Evolutionary conservation across 1,284 basidiomycete genomes (phyloP).

Genomic region (Trametes hirsuta): DNA sequence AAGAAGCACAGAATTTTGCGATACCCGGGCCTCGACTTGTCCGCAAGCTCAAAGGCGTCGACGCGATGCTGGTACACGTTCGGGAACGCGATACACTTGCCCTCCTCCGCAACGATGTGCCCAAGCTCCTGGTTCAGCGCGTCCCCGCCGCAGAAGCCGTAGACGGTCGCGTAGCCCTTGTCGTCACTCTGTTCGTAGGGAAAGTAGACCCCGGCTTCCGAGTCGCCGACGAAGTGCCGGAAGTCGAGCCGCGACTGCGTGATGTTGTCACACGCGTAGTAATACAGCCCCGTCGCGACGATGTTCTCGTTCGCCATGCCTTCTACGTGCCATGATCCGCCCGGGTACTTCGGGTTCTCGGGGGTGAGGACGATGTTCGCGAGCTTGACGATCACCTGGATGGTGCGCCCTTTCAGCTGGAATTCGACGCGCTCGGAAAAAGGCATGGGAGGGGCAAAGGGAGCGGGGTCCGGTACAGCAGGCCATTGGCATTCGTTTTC

Average conservation of each 20-base stretch:
- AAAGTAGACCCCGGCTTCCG: background rate
- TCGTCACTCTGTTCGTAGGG: slow-evolving; percentile 9
- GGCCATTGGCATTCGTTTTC: slow-evolving; percentile 15
- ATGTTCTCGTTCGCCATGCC: slow-evolving; percentile 51
- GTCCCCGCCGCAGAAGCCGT: background rate
- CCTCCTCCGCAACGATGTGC: slow-evolving; percentile 5
- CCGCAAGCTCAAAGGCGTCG: slow-evolving; percentile 30
- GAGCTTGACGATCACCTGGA: slow-evolving; percentile 57
- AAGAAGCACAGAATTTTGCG: slow-evolving; percentile 36
- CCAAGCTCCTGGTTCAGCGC: slow-evolving; percentile 15
- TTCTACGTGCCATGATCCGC: slow-evolving; percentile 42
- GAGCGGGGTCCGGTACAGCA: slow-evolving; percentile 8
- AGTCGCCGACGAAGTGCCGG: slow-evolving; percentile 7
- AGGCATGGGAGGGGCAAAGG: slow-evolving; percentile 1
- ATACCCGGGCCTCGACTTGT: slow-evolving; percentile 29
- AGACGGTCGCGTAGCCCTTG: background rate
- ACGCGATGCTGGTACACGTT: slow-evolving; percentile 23
- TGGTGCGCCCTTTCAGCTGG: slow-evolving; percentile 24
- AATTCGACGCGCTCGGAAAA: slow-evolving; percentile 4
- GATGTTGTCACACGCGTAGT: slow-evolving; percentile 24
- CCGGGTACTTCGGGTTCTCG: slow-evolving; percentile 39
- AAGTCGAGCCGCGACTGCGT: slow-evolving; percentile 24
- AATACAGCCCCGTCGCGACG: slow-evolving; percentile 47
- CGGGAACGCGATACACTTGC: slow-evolving; percentile 14
- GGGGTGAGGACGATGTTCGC: slow-evolving; percentile 53